phyloP scores from a whole-genome alignment of 169 alveolate genomes.

The Eimeria maxima region DNA sequence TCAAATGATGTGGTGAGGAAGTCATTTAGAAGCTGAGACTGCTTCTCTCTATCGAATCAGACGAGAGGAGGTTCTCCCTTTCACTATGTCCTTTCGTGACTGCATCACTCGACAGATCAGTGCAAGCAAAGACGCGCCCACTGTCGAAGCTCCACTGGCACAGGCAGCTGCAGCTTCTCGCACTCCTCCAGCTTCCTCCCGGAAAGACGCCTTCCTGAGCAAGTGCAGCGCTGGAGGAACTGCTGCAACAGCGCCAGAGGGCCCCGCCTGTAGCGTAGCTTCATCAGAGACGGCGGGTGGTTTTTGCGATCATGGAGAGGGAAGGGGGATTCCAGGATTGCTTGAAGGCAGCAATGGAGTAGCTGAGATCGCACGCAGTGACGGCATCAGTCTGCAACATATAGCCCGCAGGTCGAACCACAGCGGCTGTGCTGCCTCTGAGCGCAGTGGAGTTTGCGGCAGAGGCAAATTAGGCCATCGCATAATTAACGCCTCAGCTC shows the following conservation, averaged over 20 bases:
- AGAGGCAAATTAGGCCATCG: slow-evolving; percentile 3
- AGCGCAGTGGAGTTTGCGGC: not conserved
- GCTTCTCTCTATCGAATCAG: not conserved
- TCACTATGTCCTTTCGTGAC: slow-evolving; percentile 45
- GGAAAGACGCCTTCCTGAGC: not conserved
- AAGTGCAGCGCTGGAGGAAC: not conserved
- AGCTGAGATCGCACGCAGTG: not conserved
- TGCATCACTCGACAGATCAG: slow-evolving; percentile 10
- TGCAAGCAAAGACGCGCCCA: not conserved
- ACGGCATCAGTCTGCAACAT: not conserved
- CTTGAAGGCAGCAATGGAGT: not conserved
- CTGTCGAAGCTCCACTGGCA: not conserved
- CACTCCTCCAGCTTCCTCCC: not conserved
- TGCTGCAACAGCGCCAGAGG: not conserved
- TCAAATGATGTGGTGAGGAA: not conserved
- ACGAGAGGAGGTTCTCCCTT: not conserved
- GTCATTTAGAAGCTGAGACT: not conserved
- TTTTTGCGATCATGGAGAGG: not conserved
- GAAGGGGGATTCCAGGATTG: not conserved
- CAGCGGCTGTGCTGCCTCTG: slow-evolving; percentile 12
- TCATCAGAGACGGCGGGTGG: not conserved
- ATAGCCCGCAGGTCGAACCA: not conserved
- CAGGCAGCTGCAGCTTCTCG: not conserved
- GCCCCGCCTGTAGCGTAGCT: not conserved
- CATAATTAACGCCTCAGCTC: slow-evolving; percentile 23